phyloP scores from a whole-genome alignment of 495 filamentous ascomycete species.

The Apiosordaria backusii region DNA sequence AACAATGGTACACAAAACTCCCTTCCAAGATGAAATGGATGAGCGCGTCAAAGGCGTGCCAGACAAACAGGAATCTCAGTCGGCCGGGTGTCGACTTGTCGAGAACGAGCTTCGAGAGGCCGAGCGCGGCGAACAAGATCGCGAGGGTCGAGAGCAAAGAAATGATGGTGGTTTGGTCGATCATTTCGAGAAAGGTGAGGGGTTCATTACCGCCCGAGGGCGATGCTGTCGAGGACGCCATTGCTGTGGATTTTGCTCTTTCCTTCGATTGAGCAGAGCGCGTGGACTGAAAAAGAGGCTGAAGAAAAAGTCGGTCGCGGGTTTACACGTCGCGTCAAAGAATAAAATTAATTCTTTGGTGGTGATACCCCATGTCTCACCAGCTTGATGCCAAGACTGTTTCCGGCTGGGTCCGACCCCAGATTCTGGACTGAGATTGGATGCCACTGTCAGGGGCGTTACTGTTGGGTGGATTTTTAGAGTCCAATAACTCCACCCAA shows the following conservation, averaged over 20 bases:
- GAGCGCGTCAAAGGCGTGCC: conserved; percentile 90
- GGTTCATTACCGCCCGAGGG: conserved; percentile 26
- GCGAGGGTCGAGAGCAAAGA: conserved; percentile 50
- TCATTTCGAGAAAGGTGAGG: conserved; percentile 36
- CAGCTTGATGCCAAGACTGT: neutral
- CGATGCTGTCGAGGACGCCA: conserved; percentile 21
- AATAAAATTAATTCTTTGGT: neutral
- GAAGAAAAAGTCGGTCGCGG: neutral
- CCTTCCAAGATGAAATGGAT: conserved; percentile 88
- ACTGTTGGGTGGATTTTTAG: neutral
- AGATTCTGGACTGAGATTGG: neutral
- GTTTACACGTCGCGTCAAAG: conserved; percentile 1
- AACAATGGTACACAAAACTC: conserved; percentile 87
- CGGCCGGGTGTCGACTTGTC: conserved; percentile 31
- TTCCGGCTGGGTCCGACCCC: neutral
- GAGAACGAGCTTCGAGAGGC: conserved; percentile 43
- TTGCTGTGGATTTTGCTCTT: neutral
- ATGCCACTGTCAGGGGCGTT: neutral
- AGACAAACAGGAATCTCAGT: conserved; percentile 78
- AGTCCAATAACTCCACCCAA: neutral
- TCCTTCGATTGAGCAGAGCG: neutral
- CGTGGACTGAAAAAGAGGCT: neutral
- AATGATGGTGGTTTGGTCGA: conserved; percentile 52
- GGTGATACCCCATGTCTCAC: neutral
- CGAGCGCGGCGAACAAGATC: conserved; percentile 47